Evolutionary conservation across 495 filamentous ascomycete genomes (phyloP).

Genomic region (Penicillium tannophilum): DNA sequence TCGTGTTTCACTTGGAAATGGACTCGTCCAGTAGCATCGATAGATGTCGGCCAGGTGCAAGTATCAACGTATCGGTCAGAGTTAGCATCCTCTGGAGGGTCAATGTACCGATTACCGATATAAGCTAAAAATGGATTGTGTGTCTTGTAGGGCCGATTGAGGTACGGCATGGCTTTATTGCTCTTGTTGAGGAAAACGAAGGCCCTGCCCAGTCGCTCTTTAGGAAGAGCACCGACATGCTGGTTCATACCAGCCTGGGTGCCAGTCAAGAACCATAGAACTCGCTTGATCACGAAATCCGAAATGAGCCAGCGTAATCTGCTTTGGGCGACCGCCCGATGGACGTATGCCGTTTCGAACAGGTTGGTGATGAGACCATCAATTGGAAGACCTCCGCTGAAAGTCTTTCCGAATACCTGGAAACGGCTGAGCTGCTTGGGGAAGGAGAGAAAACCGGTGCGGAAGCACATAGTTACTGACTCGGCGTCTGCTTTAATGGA

Average conservation of each 20-base stretch:
- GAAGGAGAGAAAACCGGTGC: constrained; percentile 21
- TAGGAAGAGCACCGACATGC: constrained; percentile 19
- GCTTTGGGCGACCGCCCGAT: constrained; percentile 19
- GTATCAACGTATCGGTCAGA: constrained; percentile 20
- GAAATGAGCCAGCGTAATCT: constrained; percentile 19
- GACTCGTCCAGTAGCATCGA: constrained; percentile 16
- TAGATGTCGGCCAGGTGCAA: constrained; percentile 21
- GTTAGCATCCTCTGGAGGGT: constrained; percentile 19
- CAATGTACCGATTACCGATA: constrained; percentile 22
- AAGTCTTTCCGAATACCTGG: constrained; percentile 19
- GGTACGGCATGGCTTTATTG: constrained; percentile 24
- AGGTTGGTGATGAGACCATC: constrained; percentile 23
- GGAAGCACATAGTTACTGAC: constrained; percentile 22
- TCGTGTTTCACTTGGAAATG: constrained; percentile 16
- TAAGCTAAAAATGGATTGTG: constrained; percentile 17
- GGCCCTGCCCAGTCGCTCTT: constrained; percentile 16
- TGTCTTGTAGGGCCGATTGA: constrained; percentile 19
- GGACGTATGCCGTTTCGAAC: constrained; percentile 22
- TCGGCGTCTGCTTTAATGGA: constrained; percentile 23
- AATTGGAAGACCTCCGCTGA: constrained; percentile 20
- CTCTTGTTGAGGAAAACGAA: constrained; percentile 25
- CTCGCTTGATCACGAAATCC: constrained; percentile 20
- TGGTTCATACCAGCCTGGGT: constrained; percentile 23
- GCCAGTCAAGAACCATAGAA: constrained; percentile 20
- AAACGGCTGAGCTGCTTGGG: constrained; percentile 23